Conservation (phyloP, 352 stramenopile genomes). For the Pythium angustatum region DNA sequence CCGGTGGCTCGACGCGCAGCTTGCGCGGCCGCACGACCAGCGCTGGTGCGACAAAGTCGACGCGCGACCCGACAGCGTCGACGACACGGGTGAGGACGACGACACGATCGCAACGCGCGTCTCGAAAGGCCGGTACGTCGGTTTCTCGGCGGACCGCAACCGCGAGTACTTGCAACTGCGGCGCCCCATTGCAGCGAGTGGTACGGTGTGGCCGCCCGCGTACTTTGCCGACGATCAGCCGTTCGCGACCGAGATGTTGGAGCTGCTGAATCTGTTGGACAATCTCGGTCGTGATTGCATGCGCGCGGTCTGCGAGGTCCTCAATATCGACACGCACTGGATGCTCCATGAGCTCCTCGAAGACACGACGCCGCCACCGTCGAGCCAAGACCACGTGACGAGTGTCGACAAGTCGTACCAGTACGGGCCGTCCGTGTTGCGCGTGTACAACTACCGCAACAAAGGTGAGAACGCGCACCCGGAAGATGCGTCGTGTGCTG, state of each 20-base stretch:
- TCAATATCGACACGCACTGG: slow-evolving; percentile 67
- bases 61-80: slow-evolving; percentile 19
- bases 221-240: slow-evolving; percentile 59
- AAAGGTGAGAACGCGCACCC: slow-evolving; percentile 40
- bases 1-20: slow-evolving; percentile 57
- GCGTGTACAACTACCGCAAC: slow-evolving; percentile 86
- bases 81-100: slow-evolving; percentile 33
- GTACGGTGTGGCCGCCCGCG: slow-evolving; percentile 71
- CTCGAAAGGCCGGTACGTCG: slow-evolving; percentile 69
- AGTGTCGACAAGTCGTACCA: slow-evolving; percentile 53
- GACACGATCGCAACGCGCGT: slow-evolving; percentile 35
- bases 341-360: slow-evolving; percentile 72
- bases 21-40: slow-evolving; percentile 47
- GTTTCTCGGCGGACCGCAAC: slow-evolving; percentile 70
- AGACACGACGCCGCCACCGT: slow-evolving; percentile 39
- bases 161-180: slow-evolving; percentile 82
- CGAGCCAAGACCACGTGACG: slow-evolving; percentile 29
- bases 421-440: slow-evolving; percentile 80
- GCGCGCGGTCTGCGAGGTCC: slow-evolving; percentile 65
- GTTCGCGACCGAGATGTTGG: slow-evolving; percentile 65
- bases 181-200: slow-evolving; percentile 56
- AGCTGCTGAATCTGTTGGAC: slow-evolving; percentile 62
- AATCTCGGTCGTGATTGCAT: slow-evolving; percentile 73
- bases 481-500: slow-evolving; percentile 69
- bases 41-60: slow-evolving; percentile 80